These are phyloP conservation scores for Candida tallmaniae DNA, from an alignment of 805 yeast species.

Conservation along the genomic window DNA sequence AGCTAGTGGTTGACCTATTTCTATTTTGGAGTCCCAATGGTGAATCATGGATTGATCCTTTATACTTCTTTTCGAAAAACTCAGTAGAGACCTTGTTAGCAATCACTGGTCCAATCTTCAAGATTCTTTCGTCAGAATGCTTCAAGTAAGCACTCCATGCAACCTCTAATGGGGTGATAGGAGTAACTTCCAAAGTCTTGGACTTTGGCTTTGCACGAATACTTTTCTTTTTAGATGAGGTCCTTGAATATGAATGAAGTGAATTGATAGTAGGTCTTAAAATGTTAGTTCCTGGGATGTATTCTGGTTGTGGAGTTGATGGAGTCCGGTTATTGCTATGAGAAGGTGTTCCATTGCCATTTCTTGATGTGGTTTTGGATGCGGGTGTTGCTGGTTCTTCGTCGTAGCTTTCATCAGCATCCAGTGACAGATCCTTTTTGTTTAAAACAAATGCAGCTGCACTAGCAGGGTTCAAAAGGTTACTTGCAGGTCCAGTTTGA, in stretches of 20 bases:
- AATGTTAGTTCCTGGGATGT: conserved; percentile 57
- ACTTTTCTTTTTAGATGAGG: conserved; percentile 13
- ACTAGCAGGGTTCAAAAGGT: conserved; percentile 28
- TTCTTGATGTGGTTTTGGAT: conserved; percentile 21
- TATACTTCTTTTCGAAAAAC: conserved; percentile 50
- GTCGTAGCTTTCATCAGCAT: conserved; percentile 7
- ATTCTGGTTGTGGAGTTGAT: conserved; percentile 33
- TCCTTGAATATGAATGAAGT: conserved; percentile 20
- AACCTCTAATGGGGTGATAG: conserved; percentile 50
- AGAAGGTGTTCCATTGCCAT: conserved; percentile 18
- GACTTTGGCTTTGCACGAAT: conserved; percentile 17
- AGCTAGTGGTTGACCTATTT: conserved; percentile 17
- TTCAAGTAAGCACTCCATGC: conserved; percentile 55
- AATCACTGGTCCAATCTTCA: conserved; percentile 52
- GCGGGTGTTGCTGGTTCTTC: too few species aligned
- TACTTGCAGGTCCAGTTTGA: conserved; percentile 3
- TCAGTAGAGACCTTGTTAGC: conserved; percentile 44
- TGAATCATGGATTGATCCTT: conserved; percentile 55
- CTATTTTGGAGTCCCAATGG: conserved; percentile 42
- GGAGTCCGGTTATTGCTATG: conserved; percentile 18
- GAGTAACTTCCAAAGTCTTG: conserved; percentile 35
- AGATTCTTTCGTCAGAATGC: conserved; percentile 56
- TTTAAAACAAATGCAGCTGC: conserved; percentile 39
- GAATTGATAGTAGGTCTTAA: conserved; percentile 47
- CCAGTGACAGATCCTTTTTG: conserved; percentile 14